Percentiles rank a stretch among this genome's conserved stretches.
Conservation (phyloP, 2,329 filamentous ascomycete species). For the Fusarium heterosporum region DNA sequence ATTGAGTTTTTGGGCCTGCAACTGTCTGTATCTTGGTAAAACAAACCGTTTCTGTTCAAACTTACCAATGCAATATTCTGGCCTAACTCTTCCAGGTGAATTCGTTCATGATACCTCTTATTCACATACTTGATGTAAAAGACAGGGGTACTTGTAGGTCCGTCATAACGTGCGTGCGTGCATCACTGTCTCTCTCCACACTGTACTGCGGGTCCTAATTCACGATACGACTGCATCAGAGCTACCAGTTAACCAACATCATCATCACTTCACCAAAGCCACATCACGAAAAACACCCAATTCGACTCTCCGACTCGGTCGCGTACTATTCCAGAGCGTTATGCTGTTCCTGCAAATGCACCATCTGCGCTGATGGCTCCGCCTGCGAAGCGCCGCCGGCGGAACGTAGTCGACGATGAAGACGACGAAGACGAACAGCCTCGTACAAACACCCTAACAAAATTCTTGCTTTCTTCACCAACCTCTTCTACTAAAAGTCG, state of each 20-base stretch:
- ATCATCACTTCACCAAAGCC: conserved; percentile 16
- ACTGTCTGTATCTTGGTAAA: background rate
- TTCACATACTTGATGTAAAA: too few relatives aligned
- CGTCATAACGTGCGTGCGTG: conserved; percentile 1
- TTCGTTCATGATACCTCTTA: too few relatives aligned
- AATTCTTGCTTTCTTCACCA: conserved; percentile 67
- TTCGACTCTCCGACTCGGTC: conserved; percentile 5
- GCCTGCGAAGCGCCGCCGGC: conserved; percentile 69
- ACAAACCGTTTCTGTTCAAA: background rate
- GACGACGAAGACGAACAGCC: conserved; percentile 63
- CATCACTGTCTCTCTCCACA: conserved; percentile 7
- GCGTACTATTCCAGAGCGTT: conserved; percentile 36
- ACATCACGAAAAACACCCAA: conserved; percentile 3
- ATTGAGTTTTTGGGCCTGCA: background rate
- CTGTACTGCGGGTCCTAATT: conserved; percentile 37
- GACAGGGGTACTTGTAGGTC: background rate
- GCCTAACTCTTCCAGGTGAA: too few relatives aligned
- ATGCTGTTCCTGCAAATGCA: conserved; percentile 45
- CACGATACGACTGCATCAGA: conserved; percentile 34
- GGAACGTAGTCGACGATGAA: conserved; percentile 63
- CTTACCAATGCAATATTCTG: too few relatives aligned
- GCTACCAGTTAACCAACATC: conserved; percentile 33
- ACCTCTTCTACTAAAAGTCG: conserved; percentile 53
- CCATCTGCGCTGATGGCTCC: conserved; percentile 63
- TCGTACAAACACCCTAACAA: conserved; percentile 61